Percentiles rank a stretch among this genome's conserved stretches.
These are phyloP conservation scores for Erodium chrysanthum DNA, from an alignment of 441 rosid genomes.

Conservation along the genomic window DNA sequence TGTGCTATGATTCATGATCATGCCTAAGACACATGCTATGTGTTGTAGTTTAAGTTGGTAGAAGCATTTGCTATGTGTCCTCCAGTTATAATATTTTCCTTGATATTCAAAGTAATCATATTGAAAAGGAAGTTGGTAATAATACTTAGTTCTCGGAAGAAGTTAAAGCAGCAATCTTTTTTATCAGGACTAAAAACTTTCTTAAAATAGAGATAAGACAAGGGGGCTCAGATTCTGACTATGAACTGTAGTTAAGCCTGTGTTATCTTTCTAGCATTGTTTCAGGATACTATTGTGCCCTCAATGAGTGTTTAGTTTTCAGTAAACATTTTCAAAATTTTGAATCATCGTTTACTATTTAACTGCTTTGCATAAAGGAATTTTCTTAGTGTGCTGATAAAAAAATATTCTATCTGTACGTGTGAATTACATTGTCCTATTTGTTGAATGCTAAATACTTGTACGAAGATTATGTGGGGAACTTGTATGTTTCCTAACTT, in stretches of 20 bases:
- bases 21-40: not conserved
- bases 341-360: not conserved
- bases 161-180: not conserved
- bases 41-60: not conserved
- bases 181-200: too few species aligned
- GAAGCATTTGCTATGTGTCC: not conserved
- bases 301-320: not conserved
- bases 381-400: not conserved
- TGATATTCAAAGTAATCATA: not conserved
- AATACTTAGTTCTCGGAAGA: not conserved
- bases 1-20: not conserved
- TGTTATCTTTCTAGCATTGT: not conserved
- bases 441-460: slow-evolving; percentile 12
- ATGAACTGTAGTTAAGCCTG: not conserved
- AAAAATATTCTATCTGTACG: too few species aligned
- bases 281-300: not conserved
- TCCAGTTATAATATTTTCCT: not conserved
- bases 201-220: not conserved
- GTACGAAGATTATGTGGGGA: slow-evolving; percentile 1
- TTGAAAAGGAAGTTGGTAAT: not conserved
- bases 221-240: not conserved
- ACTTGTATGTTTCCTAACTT: not conserved
- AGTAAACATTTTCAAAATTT: not conserved
- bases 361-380: too few species aligned
- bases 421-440: not conserved